Evolutionary conservation across 2,329 filamentous ascomycete species (phyloP).

Genomic region (Huntiella moniliformis): DNA sequence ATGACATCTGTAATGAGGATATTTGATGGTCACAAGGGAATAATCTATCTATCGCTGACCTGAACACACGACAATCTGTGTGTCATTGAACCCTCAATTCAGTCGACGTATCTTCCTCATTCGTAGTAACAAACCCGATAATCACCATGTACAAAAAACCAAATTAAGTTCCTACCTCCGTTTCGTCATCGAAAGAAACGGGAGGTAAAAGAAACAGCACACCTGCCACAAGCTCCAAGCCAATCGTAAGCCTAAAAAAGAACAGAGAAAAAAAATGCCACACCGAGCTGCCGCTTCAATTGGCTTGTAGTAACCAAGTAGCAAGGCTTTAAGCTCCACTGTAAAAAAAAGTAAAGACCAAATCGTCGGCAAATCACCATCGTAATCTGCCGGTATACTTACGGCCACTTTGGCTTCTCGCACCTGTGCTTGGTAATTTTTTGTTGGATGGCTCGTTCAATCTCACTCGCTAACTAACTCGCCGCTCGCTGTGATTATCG

Average conservation of each 20-base stretch:
- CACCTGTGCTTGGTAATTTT: no score
- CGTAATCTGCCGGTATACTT: not conserved
- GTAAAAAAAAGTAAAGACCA: not conserved
- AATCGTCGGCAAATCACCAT: not conserved
- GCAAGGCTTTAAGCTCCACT: constrained; percentile 4
- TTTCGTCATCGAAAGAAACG: no score
- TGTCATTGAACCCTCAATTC: no score
- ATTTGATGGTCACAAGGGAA: not conserved
- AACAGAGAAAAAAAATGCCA: no score
- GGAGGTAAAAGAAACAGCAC: no score
- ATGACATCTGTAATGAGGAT: no score
- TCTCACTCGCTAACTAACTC: not conserved
- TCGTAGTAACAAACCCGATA: no score
- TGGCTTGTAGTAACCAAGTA: not conserved
- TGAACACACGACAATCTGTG: not conserved
- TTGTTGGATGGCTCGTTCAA: not conserved
- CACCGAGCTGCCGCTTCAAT: not conserved
- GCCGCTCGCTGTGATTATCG: not conserved
- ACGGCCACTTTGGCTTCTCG: not conserved
- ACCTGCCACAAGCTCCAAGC: no score
- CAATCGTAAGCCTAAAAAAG: no score
- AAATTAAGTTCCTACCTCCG: no score
- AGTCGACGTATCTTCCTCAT: no score
- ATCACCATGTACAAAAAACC: no score
- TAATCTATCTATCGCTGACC: not conserved